Conservation (phyloP, 2,329 filamentous ascomycete genomes). For the Tolypocladium tundrense region DNA sequence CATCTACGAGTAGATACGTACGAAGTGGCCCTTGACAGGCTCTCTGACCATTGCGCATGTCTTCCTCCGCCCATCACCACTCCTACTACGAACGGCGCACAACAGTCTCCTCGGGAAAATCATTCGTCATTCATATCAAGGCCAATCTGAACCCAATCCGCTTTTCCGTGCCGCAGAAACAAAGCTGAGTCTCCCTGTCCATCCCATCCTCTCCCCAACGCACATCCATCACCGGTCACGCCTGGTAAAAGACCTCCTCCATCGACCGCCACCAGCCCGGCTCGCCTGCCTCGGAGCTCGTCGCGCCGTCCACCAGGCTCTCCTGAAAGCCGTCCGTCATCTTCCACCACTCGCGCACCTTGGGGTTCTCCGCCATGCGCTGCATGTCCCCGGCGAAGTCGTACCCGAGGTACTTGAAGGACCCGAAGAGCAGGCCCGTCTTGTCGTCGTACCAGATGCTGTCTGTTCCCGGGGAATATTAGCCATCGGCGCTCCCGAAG, state of each 20-base stretch:
- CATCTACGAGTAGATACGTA: too few species aligned
- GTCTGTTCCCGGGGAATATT: slow-evolving; percentile 33
- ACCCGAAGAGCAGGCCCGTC: slow-evolving; percentile 58
- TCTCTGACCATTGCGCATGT: too few species aligned
- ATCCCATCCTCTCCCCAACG: not conserved
- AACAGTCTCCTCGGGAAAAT: not conserved
- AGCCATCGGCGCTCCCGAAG: not conserved
- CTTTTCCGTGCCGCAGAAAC: not conserved
- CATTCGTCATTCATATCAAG: not conserved
- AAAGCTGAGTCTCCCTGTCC: not conserved
- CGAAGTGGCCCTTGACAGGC: too few species aligned
- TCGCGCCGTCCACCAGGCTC: slow-evolving; percentile 48
- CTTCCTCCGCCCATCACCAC: too few species aligned
- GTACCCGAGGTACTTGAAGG: slow-evolving; percentile 68
- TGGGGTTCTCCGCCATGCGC: slow-evolving; percentile 60
- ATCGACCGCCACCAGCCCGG: slow-evolving; percentile 60
- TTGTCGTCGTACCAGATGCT: slow-evolving; percentile 61
- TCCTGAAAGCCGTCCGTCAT: slow-evolving; percentile 73
- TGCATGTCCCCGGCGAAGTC: slow-evolving; percentile 68
- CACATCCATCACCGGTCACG: slow-evolving; percentile 22
- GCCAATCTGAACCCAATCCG: not conserved
- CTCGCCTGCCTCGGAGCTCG: slow-evolving; percentile 46
- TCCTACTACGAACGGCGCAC: too few species aligned
- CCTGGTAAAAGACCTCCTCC: slow-evolving; percentile 58
- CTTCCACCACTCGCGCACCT: slow-evolving; percentile 69